phyloP scores from a whole-genome alignment of 176 grass and related monocot species.

The Ensete glaucum region DNA sequence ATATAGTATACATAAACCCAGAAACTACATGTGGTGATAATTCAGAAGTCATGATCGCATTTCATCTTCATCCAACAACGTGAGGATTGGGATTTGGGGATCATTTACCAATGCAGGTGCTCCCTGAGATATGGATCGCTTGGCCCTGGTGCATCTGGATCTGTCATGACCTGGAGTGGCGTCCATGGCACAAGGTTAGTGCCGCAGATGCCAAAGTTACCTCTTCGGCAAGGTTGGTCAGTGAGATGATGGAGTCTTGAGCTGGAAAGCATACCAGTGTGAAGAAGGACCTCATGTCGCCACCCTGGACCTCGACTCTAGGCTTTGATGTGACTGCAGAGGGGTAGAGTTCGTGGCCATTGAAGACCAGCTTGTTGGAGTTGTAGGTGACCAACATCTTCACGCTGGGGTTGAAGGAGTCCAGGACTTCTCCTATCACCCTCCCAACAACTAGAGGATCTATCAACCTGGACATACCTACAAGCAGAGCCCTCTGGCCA shows the following conservation, averaged over 20 bases:
- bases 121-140: constrained; percentile 93
- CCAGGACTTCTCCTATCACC: constrained; percentile 91
- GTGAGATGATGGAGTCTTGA: not conserved
- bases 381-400: constrained; percentile 81
- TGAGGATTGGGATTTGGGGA: not conserved
- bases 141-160: constrained; percentile 89
- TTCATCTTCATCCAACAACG: not conserved
- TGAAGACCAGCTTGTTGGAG: constrained; percentile 62
- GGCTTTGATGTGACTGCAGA: constrained; percentile 57
- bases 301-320: constrained; percentile 62
- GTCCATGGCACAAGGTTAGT: not conserved
- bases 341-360: constrained; percentile 84
- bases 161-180: constrained; percentile 77
- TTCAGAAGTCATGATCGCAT: not conserved
- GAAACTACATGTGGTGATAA: not conserved
- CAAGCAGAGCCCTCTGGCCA: constrained; percentile 2
- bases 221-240: not conserved
- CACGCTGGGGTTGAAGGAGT: constrained; percentile 66
- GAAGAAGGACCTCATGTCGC: constrained; percentile 72
- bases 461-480: constrained; percentile 54
- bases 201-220: constrained; percentile 1
- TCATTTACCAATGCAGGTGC: constrained; percentile 80
- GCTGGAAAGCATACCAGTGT: constrained; percentile 48
- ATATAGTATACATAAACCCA: not conserved
- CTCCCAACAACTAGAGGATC: constrained; percentile 65